Percentiles rank a stretch among this genome's conserved stretches.
These are phyloP conservation scores for Annona cherimola DNA, from an alignment of 164 flowering plant genomes.

Conservation along the genomic window DNA sequence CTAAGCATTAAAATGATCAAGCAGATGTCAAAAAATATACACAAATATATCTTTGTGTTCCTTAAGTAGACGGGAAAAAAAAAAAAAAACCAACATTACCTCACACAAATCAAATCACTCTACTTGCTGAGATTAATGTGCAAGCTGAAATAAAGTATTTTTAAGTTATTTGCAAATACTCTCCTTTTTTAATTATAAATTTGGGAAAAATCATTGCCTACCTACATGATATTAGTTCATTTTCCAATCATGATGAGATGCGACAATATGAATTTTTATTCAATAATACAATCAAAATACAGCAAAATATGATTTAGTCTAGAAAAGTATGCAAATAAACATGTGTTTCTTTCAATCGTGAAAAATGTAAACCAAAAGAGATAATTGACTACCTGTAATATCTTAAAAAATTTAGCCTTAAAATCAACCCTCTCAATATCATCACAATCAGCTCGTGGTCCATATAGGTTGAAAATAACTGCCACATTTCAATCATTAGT, in stretches of 20 bases:
- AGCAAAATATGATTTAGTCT: not conserved
- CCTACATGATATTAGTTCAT: not conserved
- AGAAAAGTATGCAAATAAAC: not conserved
- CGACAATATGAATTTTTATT: not conserved
- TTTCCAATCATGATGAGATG: not conserved
- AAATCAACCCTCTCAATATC: slow-evolving; percentile 71
- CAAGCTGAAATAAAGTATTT: too few relatives aligned
- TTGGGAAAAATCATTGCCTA: not conserved
- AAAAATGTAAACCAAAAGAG: not conserved
- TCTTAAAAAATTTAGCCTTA: slow-evolving; percentile 59
- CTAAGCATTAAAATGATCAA: too few relatives aligned
- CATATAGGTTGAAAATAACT: slow-evolving; percentile 95
- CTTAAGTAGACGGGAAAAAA: too few relatives aligned
- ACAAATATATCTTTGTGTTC: too few relatives aligned
- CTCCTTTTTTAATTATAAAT: too few relatives aligned
- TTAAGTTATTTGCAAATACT: too few relatives aligned
- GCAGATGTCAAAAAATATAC: too few relatives aligned
- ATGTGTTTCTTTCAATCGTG: not conserved
- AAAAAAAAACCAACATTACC: too few relatives aligned
- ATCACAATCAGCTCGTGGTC: slow-evolving; percentile 80
- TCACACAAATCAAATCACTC: too few relatives aligned
- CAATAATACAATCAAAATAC: not conserved
- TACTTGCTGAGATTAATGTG: too few relatives aligned
- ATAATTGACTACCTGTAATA: slow-evolving; percentile 57
- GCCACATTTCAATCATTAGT: slow-evolving; percentile 13